Percentiles rank a stretch among this genome's conserved stretches.
Conservation (phyloP, 2,329 filamentous ascomycete species). For the Corynespora cassiicola region DNA sequence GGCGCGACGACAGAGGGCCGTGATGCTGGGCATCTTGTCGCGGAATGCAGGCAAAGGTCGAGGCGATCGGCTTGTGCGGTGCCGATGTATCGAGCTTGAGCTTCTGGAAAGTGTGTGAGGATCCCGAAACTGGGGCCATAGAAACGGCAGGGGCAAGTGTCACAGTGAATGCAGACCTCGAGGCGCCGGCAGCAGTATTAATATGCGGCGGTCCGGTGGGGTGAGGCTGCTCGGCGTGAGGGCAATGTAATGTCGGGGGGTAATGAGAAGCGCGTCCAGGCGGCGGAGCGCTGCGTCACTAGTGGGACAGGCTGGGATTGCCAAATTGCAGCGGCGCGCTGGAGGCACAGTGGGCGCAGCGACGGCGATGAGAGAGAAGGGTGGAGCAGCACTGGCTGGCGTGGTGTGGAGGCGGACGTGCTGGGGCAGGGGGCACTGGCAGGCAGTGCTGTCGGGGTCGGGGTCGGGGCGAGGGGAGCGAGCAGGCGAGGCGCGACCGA, state of each 20-base stretch:
- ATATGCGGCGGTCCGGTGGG: constrained; percentile 34
- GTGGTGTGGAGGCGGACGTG: constrained; percentile 4
- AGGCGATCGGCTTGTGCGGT: constrained; percentile 40
- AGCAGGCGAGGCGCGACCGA: not conserved
- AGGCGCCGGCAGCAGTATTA: constrained; percentile 31
- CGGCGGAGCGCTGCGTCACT: constrained; percentile 19
- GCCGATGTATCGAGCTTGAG: constrained; percentile 48
- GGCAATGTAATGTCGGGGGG: constrained; percentile 32
- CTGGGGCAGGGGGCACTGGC: constrained; percentile 6
- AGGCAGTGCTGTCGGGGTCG: not conserved
- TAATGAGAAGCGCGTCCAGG: constrained; percentile 28
- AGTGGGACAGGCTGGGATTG: too few relatives aligned
- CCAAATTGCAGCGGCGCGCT: constrained; percentile 10
- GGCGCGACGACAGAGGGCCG: constrained; percentile 26
- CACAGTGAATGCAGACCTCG: constrained; percentile 43
- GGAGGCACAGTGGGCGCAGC: constrained; percentile 16
- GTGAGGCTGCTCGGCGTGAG: constrained; percentile 31
- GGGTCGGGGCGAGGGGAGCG: not conserved
- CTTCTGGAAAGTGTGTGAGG: constrained; percentile 51
- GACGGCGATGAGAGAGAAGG: constrained; percentile 1
- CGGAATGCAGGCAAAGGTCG: constrained; percentile 45
- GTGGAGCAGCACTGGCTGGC: not conserved
- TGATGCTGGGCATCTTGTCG: constrained; percentile 33
- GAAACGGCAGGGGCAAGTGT: constrained; percentile 29
- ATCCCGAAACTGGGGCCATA: constrained; percentile 48